Evolutionary conservation across 176 grass and related monocot genomes (phyloP).

Genomic region (Carex littledalei): DNA sequence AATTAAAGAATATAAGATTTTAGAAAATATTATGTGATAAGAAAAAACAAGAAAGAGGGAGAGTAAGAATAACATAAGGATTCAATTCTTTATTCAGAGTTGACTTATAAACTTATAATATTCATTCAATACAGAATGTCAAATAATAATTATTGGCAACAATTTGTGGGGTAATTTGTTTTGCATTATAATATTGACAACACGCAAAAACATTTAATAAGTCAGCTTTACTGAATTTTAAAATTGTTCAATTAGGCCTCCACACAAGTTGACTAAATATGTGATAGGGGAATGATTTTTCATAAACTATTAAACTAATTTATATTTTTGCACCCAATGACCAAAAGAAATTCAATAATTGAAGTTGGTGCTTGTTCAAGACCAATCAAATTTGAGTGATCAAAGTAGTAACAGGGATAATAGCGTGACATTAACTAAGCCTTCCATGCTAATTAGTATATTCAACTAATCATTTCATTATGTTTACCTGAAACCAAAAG

Average conservation of each 20-base stretch:
- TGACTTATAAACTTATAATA: neutral
- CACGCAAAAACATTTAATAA: neutral
- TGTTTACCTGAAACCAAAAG: neutral
- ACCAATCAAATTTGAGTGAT: neutral
- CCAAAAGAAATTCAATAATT: neutral
- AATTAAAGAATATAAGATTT: neutral
- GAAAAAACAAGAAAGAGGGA: neutral
- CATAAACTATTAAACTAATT: neutral
- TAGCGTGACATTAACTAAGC: neutral
- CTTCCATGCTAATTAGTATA: neutral
- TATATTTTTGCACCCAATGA: neutral
- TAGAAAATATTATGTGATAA: too few relatives aligned
- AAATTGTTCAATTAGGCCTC: neutral
- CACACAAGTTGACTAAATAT: neutral
- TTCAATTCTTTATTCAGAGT: neutral
- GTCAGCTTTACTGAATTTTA: neutral
- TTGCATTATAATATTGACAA: conserved; percentile 3
- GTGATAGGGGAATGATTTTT: neutral
- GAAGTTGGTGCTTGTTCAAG: neutral
- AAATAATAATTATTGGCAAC: neutral
- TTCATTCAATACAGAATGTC: neutral
- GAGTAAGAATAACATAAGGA: neutral
- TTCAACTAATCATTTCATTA: neutral
- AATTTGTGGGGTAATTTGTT: neutral
- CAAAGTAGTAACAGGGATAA: neutral